These are phyloP conservation scores for Hortaea sp. DNA, from an alignment of 2,329 filamentous ascomycete species.

Conservation along the genomic window DNA sequence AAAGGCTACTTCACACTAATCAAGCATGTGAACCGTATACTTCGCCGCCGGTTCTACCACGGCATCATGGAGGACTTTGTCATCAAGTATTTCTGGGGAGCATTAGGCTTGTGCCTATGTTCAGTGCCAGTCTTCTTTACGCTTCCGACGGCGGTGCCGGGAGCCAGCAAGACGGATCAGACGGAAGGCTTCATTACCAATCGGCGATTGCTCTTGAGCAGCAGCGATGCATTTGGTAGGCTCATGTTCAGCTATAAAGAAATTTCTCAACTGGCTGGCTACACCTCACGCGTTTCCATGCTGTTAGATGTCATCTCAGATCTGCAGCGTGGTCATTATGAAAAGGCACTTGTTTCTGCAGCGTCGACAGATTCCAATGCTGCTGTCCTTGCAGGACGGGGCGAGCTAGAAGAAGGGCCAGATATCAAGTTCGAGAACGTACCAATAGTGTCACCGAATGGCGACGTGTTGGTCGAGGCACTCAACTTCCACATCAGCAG, in stretches of 20 bases:
- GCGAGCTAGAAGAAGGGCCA: constrained; percentile 68
- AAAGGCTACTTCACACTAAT: constrained; percentile 99
- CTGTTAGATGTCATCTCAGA: constrained; percentile 92
- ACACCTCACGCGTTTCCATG: constrained; percentile 84
- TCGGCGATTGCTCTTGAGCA: constrained; percentile 78
- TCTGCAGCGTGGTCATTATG: constrained; percentile 77
- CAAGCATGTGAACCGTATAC: constrained; percentile 95
- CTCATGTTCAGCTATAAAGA: constrained; percentile 98
- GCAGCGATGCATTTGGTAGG: constrained; percentile 89
- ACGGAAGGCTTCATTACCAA: constrained; percentile 76
- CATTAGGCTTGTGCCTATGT: constrained; percentile 80
- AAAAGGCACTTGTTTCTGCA: constrained; percentile 92
- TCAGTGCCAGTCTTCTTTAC: constrained; percentile 95
- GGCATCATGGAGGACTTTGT: constrained; percentile 99
- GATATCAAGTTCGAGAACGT: constrained; percentile 81
- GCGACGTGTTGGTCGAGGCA: constrained; percentile 77
- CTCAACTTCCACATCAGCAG: constrained; percentile 79
- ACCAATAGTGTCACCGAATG: constrained; percentile 93
- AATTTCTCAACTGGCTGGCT: constrained; percentile 88
- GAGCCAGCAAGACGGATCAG: constrained; percentile 12
- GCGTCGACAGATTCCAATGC: constrained; percentile 73
- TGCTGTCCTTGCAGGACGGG: constrained; percentile 70
- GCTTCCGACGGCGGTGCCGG: constrained; percentile 25
- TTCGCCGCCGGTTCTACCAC: constrained; percentile 84
- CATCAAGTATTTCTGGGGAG: constrained; percentile 99